These are phyloP conservation scores for Kandelia obovata DNA, from an alignment of 345 rosid genomes.

Conservation along the genomic window DNA sequence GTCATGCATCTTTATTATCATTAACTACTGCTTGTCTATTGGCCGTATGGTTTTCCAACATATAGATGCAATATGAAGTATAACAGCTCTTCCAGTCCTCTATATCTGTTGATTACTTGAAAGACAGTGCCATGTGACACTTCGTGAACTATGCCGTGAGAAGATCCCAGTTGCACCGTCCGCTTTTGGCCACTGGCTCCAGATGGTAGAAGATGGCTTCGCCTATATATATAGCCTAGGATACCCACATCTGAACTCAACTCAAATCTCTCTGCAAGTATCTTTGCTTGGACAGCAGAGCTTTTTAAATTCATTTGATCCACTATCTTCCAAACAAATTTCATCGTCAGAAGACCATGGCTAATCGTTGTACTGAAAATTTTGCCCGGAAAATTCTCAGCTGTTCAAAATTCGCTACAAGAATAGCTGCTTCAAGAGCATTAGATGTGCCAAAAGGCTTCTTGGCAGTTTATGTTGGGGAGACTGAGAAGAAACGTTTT, in stretches of 20 bases:
- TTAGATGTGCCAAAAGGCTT: slow-evolving; percentile 13
- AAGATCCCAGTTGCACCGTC: background rate
- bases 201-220: background rate
- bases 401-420: background rate
- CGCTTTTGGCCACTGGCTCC: background rate
- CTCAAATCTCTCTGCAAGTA: background rate
- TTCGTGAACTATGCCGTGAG: background rate
- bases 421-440: slow-evolving; percentile 3
- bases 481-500: slow-evolving; percentile 4
- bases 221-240: background rate
- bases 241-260: background rate
- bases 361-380: background rate
- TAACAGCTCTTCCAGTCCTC: no score
- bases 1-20: slow-evolving; percentile 18
- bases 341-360: slow-evolving; percentile 3
- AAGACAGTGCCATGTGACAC: slow-evolving; percentile 11
- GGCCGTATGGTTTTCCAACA: no score
- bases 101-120: background rate
- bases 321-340: background rate
- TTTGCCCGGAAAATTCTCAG: slow-evolving; percentile 8
- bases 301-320: background rate
- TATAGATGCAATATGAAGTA: no score
- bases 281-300: background rate
- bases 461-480: slow-evolving; percentile 31
- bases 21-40: no score